Percentiles rank a stretch among this genome's conserved stretches.
Evolutionary conservation across 148 eudicot genomes (phyloP).

Genomic region (Camellia japonica): DNA sequence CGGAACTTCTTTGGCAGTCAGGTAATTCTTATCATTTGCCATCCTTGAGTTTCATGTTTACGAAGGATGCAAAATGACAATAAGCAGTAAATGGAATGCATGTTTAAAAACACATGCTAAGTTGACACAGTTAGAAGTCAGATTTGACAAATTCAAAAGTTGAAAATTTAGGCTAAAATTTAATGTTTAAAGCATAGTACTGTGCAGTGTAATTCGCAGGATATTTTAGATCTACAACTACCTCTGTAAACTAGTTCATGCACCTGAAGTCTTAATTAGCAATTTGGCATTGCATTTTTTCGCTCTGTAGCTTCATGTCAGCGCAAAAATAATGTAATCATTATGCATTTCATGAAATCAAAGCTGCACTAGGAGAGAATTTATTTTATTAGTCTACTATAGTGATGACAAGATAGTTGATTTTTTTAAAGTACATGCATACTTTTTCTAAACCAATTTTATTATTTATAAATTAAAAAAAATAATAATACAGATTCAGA

Average conservation of each 20-base stretch:
- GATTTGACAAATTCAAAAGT: not conserved
- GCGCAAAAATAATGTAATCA: not conserved
- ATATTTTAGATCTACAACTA: not conserved
- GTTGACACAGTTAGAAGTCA: not conserved
- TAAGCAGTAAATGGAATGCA: not conserved
- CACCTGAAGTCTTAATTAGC: slow-evolving; percentile 1
- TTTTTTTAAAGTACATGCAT: not conserved
- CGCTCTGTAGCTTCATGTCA: not conserved
- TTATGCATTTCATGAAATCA: not conserved
- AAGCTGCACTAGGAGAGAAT: not conserved
- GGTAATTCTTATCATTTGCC: slow-evolving; percentile 34
- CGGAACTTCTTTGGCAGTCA: slow-evolving; percentile 97
- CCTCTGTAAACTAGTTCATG: not conserved
- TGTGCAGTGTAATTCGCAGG: not conserved
- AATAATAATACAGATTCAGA: slow-evolving; percentile 56
- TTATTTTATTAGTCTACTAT: not conserved
- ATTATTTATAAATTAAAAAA: not conserved
- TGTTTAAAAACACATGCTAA: not conserved
- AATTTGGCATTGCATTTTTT: not conserved
- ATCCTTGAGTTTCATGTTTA: slow-evolving; percentile 9
- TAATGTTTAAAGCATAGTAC: not conserved
- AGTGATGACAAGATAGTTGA: not conserved
- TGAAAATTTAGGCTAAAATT: not conserved
- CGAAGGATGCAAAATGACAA: not conserved
- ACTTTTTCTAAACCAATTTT: too few relatives aligned